phyloP scores from a whole-genome alignment of 768 basidiomycete genomes.

The Serendipita vermifera region DNA sequence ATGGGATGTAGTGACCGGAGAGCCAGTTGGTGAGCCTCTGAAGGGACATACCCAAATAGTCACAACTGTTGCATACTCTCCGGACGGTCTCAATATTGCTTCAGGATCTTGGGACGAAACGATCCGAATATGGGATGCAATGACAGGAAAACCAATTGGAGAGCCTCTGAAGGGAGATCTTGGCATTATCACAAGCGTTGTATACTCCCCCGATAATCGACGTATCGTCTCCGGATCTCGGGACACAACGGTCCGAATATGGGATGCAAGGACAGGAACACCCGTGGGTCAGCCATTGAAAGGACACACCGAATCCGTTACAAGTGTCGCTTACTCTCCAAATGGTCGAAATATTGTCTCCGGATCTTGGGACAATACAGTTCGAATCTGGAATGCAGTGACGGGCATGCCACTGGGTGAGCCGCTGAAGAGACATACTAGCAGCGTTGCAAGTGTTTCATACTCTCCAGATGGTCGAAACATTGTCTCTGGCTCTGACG shows the following conservation, averaged over 20 bases:
- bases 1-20: slow-evolving; percentile 19
- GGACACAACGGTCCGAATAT: slow-evolving; percentile 22
- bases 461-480: slow-evolving; percentile 23
- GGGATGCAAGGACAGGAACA: slow-evolving; percentile 20
- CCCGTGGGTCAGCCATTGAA: slow-evolving; percentile 11
- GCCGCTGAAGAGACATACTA: slow-evolving; percentile 20
- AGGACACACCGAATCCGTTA: slow-evolving; percentile 15
- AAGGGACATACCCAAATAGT: slow-evolving; percentile 17
- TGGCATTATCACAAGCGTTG: slow-evolving; percentile 16
- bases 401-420: slow-evolving; percentile 22
- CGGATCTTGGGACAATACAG: slow-evolving; percentile 18
- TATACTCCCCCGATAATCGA: slow-evolving; percentile 22
- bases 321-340: slow-evolving; percentile 19
- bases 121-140: slow-evolving; percentile 23
- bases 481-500: slow-evolving; percentile 23
- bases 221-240: slow-evolving; percentile 23
- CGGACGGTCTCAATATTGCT: slow-evolving; percentile 21
- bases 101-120: slow-evolving; percentile 23
- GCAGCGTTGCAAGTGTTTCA: slow-evolving; percentile 19
- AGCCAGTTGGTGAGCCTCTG: slow-evolving; percentile 16
- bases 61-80: slow-evolving; percentile 19
- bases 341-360: slow-evolving; percentile 23
- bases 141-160: slow-evolving; percentile 18
- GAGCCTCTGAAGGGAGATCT: slow-evolving; percentile 17
- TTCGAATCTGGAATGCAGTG: slow-evolving; percentile 25